These are phyloP conservation scores for Cucumis hystrix DNA, from an alignment of 306 rosid species.

Conservation along the genomic window DNA sequence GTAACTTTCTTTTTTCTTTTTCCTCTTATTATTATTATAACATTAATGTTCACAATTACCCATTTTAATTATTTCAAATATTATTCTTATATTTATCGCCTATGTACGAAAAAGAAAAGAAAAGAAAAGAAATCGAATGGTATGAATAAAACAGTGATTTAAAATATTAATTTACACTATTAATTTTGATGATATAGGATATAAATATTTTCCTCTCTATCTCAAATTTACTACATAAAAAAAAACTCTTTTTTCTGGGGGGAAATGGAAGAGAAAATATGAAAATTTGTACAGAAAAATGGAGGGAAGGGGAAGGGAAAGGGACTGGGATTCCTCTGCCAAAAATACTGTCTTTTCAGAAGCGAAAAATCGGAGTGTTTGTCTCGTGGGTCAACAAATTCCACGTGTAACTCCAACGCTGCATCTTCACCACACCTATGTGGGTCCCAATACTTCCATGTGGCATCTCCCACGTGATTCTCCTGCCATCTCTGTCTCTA, in stretches of 20 bases:
- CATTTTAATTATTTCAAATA: neutral
- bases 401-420: constrained; percentile 22
- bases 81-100: neutral
- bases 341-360: neutral
- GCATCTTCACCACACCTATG: constrained; percentile 7
- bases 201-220: neutral
- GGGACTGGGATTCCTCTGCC: constrained; percentile 1
- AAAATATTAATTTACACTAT: constrained; percentile 3
- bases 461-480: constrained; percentile 51
- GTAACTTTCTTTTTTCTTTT: neutral
- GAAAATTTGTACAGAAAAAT: neutral
- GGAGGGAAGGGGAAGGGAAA: neutral
- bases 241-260: neutral
- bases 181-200: neutral
- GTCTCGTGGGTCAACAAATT: neutral
- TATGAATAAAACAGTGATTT: neutral
- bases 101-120: neutral
- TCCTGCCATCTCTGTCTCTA: neutral
- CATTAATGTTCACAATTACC: neutral
- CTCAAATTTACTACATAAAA: neutral
- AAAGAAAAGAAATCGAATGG: neutral
- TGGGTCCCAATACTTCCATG: constrained; percentile 15
- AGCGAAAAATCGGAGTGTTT: neutral
- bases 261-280: neutral
- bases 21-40: neutral